Conservation (phyloP, 192 early-diverging fungal genomes). For the Rhizophagus sp. region DNA sequence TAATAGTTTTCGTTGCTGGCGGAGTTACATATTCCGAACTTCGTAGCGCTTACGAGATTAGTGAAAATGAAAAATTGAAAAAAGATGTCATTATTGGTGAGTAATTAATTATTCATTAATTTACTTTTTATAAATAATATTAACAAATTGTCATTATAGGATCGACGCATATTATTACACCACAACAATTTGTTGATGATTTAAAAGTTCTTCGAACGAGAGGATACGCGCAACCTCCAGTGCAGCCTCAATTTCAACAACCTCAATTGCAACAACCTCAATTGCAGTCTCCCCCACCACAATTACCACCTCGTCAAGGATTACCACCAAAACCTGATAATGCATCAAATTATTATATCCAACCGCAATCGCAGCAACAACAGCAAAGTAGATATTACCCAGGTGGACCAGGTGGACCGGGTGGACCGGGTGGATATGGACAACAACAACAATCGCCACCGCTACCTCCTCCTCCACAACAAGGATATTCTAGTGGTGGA, state of each 20-base stretch:
- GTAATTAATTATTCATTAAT: slow-evolving; percentile 1
- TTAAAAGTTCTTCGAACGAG: slow-evolving; percentile 52
- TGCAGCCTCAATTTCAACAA: neutral
- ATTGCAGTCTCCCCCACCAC: slow-evolving; percentile 26
- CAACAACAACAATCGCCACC: no score
- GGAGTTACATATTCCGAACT: slow-evolving; percentile 76
- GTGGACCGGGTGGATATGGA: no score
- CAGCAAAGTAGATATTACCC: neutral
- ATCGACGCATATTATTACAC: slow-evolving; percentile 73
- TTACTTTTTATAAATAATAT: neutral
- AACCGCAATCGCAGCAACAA: no score
- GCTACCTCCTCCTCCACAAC: neutral
- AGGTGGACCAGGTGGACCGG: no score
- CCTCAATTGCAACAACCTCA: neutral
- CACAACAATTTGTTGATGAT: slow-evolving; percentile 66
- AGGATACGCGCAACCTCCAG: neutral
- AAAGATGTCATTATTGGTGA: slow-evolving; percentile 75
- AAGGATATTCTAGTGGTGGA: neutral
- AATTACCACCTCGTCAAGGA: slow-evolving; percentile 33
- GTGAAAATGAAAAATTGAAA: slow-evolving; percentile 54
- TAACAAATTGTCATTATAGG: slow-evolving; percentile 42
- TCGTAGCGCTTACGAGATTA: slow-evolving; percentile 67
- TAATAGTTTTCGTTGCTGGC: slow-evolving; percentile 81
- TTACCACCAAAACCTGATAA: slow-evolving; percentile 25
- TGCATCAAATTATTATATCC: neutral